Conservation (phyloP, 768 basidiomycete genomes). For the Tulasnella sp. region DNA sequence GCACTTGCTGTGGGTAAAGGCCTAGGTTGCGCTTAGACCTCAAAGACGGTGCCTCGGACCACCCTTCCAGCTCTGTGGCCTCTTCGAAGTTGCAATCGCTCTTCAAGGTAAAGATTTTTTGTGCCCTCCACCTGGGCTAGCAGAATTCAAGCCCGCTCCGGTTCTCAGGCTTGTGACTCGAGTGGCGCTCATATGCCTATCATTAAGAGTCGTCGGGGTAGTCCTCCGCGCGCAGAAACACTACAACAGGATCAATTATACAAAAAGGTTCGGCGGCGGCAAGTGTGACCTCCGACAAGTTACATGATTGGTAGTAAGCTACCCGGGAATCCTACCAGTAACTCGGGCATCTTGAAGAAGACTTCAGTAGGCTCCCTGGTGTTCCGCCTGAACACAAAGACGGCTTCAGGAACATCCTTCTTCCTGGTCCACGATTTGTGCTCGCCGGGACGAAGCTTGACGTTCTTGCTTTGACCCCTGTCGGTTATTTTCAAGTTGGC, state of each 20-base stretch:
- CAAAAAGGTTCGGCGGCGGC: no score
- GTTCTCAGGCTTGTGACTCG: no score
- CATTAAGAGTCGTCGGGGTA: no score
- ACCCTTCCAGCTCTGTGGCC: slow-evolving; percentile 23
- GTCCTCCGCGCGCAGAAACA: no score
- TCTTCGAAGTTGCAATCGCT: slow-evolving; percentile 17
- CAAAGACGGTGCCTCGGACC: slow-evolving; percentile 26
- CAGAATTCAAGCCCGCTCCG: slow-evolving; percentile 22
- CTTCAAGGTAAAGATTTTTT: slow-evolving; percentile 25
- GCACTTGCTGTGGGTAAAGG: slow-evolving; percentile 4
- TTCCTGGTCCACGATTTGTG: neutral
- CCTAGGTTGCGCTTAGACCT: slow-evolving; percentile 25
- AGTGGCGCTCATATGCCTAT: no score
- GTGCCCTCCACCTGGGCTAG: slow-evolving; percentile 24
- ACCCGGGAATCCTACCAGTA: neutral
- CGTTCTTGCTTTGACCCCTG: neutral
- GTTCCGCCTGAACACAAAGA: slow-evolving; percentile 11
- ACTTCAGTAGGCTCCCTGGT: neutral
- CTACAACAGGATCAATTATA: no score
- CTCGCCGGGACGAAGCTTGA: neutral
- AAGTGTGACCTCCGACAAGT: no score
- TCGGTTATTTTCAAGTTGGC: neutral
- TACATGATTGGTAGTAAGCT: neutral
- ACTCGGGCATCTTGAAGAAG: neutral
- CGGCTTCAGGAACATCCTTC: neutral